Conservation (phyloP, 2,329 filamentous ascomycete genomes). For the Fusarium protoensiforme region DNA sequence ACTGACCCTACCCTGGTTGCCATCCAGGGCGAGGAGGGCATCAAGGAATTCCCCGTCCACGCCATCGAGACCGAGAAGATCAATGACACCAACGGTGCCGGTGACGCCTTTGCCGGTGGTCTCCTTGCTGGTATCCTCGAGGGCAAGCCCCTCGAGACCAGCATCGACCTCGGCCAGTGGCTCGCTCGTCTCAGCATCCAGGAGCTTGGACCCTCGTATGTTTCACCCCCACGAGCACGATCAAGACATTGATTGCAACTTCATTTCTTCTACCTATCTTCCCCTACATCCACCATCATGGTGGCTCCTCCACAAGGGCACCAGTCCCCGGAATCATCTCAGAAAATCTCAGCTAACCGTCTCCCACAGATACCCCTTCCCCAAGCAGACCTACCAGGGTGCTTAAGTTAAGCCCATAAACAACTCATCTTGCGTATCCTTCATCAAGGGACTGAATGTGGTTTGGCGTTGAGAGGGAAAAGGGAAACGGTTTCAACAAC, state of each 20-base stretch:
- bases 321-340: conserved; percentile 19
- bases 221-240: conserved; percentile 52
- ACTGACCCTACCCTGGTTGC: conserved; percentile 91
- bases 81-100: conserved; percentile 96
- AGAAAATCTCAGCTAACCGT: conserved; percentile 33
- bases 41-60: conserved; percentile 85
- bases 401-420: conserved; percentile 49
- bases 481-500: conserved; percentile 67
- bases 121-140: conserved; percentile 90
- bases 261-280: conserved; percentile 33
- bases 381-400: conserved; percentile 79
- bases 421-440: conserved; percentile 41
- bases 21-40: conserved; percentile 73
- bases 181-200: conserved; percentile 92
- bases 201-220: conserved; percentile 95
- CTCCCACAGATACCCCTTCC: conserved; percentile 76
- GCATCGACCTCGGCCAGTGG: conserved; percentile 96
- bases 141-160: conserved; percentile 81
- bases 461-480: conserved; percentile 56
- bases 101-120: conserved; percentile 95
- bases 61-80: conserved; percentile 82
- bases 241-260: conserved; percentile 7
- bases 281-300: conserved; percentile 23
- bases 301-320: conserved; percentile 17
- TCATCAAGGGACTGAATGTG: conserved; percentile 40